Conservation (phyloP, 495 filamentous ascomycete genomes). For the Rusavskia elegans region DNA sequence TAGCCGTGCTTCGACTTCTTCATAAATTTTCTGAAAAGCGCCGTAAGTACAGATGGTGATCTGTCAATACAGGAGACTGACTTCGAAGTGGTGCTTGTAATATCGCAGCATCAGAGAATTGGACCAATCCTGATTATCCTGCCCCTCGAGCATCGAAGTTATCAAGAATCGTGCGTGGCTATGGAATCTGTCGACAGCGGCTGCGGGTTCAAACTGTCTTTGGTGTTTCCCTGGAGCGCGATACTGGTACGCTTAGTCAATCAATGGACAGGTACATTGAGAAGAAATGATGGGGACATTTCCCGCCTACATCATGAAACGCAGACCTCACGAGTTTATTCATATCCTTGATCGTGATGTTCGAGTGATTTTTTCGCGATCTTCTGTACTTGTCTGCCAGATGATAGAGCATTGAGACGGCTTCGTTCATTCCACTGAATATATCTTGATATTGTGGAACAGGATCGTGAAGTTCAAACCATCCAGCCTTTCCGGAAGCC, state of each 20-base stretch:
- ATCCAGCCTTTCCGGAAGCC: conserved; percentile 63
- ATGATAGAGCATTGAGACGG: conserved; percentile 54
- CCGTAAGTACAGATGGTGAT: neutral
- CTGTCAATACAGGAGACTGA: neutral
- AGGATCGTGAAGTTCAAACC: conserved; percentile 53
- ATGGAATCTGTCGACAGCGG: conserved; percentile 33
- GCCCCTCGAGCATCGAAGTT: conserved; percentile 38
- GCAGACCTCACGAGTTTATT: conserved; percentile 3
- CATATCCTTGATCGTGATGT: conserved; percentile 4
- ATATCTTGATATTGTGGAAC: conserved; percentile 40
- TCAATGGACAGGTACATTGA: conserved; percentile 8
- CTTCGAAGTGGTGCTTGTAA: conserved; percentile 33
- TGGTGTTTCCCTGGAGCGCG: conserved; percentile 15
- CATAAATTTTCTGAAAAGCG: conserved; percentile 19
- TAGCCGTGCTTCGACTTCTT: neutral
- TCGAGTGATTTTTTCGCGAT: conserved; percentile 3
- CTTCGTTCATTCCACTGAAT: conserved; percentile 52
- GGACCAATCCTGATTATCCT: conserved; percentile 38
- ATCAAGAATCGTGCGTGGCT: conserved; percentile 39
- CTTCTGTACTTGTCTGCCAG: conserved; percentile 33
- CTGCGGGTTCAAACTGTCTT: conserved; percentile 23
- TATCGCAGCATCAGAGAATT: conserved; percentile 36
- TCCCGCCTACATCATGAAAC: conserved; percentile 14
- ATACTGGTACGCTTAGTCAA: conserved; percentile 10
- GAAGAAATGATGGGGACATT: conserved; percentile 10